Evolutionary conservation across 1,139 yeast species (phyloP), one percentile per base, ranked within the genome.

Genomic region (Kodamaea arcana): DNA sequence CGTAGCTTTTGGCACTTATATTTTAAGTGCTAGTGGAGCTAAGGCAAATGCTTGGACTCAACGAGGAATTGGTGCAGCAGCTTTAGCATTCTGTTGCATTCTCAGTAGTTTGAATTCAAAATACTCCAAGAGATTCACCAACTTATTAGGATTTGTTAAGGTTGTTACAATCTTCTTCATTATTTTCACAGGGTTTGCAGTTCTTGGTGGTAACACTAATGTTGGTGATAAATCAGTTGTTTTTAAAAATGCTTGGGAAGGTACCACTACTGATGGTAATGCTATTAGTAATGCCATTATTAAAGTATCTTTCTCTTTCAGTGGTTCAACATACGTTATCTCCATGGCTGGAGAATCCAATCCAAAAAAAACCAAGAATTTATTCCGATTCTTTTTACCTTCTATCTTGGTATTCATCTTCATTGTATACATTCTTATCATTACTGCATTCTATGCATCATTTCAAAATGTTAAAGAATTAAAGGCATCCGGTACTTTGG

Each of bases 41-140:
- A 54, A 53, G 22, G 47, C 54, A 3, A 58, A 63, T 1, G 48
- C 63, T 4, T 69, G 74, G 75, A 54, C 55, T 30, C 59, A 57
- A 37, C 55, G 72, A 47, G 74, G 71, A n/a, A 48, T 69, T 31
- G 71, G 70, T 18, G 54, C 65, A 15, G 68, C 56, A 9, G 56
- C 60, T 3, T 51, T 69, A 31, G 48, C 61, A 0, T 48, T 61
- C 28, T 53, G 61, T 11, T 49, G 55, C 32, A 24, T 57, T 4
- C 38, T 61, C 12, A 42, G 60, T 4, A 48, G 58, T 3, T 12
- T 47, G 10, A 62, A 56, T 40, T 60, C 69, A 2, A 63, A 54
- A 36, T 42, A 52, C 35, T 53, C 69, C 6, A 46, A 69, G 27
- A 56, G 54, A 43, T 38, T 69, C 17, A 57, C 64, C 27, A 65